Evolutionary conservation across 257 asterid genomes (phyloP).

Genomic region (Lavandula angustifolia): DNA sequence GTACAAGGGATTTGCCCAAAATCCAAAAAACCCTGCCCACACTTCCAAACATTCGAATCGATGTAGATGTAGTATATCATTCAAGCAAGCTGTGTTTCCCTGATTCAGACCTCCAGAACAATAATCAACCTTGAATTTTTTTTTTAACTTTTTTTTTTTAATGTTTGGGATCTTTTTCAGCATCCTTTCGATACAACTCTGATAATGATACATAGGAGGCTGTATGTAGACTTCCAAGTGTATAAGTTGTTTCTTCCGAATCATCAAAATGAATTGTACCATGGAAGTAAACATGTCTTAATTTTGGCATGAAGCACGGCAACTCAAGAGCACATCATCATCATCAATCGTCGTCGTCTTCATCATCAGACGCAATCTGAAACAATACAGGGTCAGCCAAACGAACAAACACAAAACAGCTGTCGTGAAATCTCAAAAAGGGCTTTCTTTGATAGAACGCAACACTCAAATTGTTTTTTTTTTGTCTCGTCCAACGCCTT

Average conservation of each 20-base stretch:
- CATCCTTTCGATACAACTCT: neutral
- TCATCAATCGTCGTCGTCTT: too few species aligned
- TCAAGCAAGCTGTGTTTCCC: neutral
- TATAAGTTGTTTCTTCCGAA: neutral
- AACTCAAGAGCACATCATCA: neutral
- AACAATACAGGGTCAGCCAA: too few species aligned
- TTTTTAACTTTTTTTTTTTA: too few species aligned
- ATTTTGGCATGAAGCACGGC: too few species aligned
- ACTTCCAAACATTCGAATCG: neutral
- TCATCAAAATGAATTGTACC: neutral
- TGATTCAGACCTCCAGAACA: too few species aligned
- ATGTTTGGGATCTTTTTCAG: slow-evolving; percentile 10
- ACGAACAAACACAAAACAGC: too few species aligned
- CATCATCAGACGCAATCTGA: too few species aligned
- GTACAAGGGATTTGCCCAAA: neutral
- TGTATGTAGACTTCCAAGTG: slow-evolving; percentile 18
- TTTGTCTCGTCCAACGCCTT: too few species aligned
- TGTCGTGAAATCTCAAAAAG: too few species aligned
- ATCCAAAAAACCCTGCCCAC: neutral
- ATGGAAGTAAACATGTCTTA: slow-evolving; percentile 12
- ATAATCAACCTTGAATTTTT: neutral
- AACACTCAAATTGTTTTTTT: too few species aligned
- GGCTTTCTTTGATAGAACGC: too few species aligned
- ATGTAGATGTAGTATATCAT: slow-evolving; percentile 1
- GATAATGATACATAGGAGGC: neutral